Percentiles rank a stretch among this genome's conserved stretches.
These are phyloP conservation scores for Spizellomyces punctatus DNA, from an alignment of 192 early-diverging fungal genomes.

Conservation along the genomic window DNA sequence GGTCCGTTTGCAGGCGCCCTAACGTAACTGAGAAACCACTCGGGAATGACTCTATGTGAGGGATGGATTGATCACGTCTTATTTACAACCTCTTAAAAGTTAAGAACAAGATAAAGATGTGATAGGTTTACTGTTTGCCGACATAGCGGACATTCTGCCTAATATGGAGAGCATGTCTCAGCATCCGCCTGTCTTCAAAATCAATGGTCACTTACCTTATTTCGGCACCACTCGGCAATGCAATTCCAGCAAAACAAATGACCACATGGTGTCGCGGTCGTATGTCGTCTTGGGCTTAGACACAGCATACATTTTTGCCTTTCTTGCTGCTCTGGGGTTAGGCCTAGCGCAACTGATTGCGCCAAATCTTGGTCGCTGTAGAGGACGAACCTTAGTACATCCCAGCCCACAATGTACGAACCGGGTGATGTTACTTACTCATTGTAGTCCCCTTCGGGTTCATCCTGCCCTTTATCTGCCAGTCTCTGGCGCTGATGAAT, in stretches of 20 bases:
- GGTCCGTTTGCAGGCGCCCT: too few relatives aligned
- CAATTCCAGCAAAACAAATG: conserved; percentile 97
- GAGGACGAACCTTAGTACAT: too few relatives aligned
- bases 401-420: too few relatives aligned
- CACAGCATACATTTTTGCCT: conserved; percentile 85
- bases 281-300: conserved; percentile 69
- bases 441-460: too few relatives aligned
- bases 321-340: background rate
- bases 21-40: too few relatives aligned
- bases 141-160: conserved; percentile 93
- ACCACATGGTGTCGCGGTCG: conserved; percentile 89
- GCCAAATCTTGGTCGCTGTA: too few relatives aligned
- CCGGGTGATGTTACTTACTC: too few relatives aligned
- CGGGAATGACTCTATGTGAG: too few relatives aligned
- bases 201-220: conserved; percentile 59
- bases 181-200: background rate
- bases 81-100: conserved; percentile 47
- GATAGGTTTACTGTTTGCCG: conserved; percentile 76
- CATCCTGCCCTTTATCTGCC: too few relatives aligned
- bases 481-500: conserved; percentile 12
- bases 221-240: conserved; percentile 89
- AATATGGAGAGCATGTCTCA: background rate
- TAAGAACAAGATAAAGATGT: conserved; percentile 75
- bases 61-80: too few relatives aligned
- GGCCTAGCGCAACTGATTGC: too few relatives aligned